Conservation (phyloP, 805 yeast species). For the Clavispora asparagi region DNA sequence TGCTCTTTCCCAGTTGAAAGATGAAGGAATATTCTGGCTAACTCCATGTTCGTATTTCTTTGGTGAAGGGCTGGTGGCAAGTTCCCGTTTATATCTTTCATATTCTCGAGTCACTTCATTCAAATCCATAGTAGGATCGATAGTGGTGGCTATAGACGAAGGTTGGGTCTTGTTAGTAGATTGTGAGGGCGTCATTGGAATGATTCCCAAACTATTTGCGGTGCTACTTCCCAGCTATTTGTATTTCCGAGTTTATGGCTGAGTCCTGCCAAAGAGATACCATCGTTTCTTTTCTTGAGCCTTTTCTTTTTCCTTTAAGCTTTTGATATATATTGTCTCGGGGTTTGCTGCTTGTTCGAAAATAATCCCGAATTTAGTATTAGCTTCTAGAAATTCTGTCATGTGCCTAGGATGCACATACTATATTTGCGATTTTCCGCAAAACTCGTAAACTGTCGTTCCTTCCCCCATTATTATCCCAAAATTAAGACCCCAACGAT, state of each 20-base stretch:
- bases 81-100: slow-evolving; percentile 3
- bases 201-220: neutral
- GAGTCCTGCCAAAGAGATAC: too few species aligned
- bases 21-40: neutral
- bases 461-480: too few species aligned
- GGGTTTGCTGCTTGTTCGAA: neutral
- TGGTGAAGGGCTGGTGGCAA: neutral
- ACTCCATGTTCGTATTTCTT: neutral
- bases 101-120: slow-evolving; percentile 5
- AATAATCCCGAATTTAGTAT: neutral
- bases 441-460: too few species aligned
- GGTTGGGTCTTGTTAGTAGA: too few species aligned
- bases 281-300: too few species aligned
- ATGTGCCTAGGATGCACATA: too few species aligned
- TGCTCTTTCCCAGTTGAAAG: neutral
- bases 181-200: too few species aligned
- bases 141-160: neutral
- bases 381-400: too few species aligned
- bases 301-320: neutral
- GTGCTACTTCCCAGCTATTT: neutral
- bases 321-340: neutral
- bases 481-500: too few species aligned
- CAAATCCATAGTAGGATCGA: slow-evolving; percentile 1
- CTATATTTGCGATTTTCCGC: too few species aligned
- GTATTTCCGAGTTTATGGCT: neutral